Conservation (phyloP, 768 basidiomycete genomes). For the Leccinum olivaceopallidum region DNA sequence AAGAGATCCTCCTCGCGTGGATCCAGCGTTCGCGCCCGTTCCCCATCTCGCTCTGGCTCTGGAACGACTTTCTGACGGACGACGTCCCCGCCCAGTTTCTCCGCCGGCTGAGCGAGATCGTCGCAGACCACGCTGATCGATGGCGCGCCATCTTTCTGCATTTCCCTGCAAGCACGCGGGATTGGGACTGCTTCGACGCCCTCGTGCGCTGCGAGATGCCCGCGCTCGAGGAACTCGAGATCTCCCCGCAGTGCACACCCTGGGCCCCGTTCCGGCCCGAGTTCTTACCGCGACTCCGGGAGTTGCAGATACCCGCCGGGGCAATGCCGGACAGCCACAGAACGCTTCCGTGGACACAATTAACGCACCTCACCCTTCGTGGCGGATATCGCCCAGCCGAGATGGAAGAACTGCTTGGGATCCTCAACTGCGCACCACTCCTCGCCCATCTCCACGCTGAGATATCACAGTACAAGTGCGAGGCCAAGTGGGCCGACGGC, state of each 20-base stretch:
- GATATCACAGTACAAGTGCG: constrained; percentile 32
- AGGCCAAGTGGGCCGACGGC: constrained; percentile 32
- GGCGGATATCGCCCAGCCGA: constrained; percentile 31
- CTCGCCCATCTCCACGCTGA: constrained; percentile 33
- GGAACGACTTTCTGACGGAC: constrained; percentile 35
- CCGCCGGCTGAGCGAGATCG: constrained; percentile 18
- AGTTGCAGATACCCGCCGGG: constrained; percentile 33
- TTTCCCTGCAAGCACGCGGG: constrained; percentile 29
- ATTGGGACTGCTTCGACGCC: constrained; percentile 29
- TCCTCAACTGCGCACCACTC: constrained; percentile 29
- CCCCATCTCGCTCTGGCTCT: constrained; percentile 29
- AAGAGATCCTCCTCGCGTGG: constrained; percentile 28
- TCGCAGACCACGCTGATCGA: constrained; percentile 27
- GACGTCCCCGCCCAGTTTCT: constrained; percentile 30
- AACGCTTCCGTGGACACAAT: constrained; percentile 34
- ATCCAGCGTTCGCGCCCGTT: constrained; percentile 29
- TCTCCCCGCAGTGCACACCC: constrained; percentile 33
- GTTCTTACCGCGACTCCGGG: constrained; percentile 22
- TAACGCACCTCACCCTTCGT: constrained; percentile 34
- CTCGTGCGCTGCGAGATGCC: constrained; percentile 27
- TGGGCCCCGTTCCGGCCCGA: constrained; percentile 34
- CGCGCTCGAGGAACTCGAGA: constrained; percentile 33
- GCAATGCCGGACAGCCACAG: constrained; percentile 33
- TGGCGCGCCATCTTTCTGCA: constrained; percentile 35
- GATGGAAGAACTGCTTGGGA: constrained; percentile 24